Base-by-base conservation (phyloP, 176 grass and related monocot species). In the Zea luxurians region DNA sequence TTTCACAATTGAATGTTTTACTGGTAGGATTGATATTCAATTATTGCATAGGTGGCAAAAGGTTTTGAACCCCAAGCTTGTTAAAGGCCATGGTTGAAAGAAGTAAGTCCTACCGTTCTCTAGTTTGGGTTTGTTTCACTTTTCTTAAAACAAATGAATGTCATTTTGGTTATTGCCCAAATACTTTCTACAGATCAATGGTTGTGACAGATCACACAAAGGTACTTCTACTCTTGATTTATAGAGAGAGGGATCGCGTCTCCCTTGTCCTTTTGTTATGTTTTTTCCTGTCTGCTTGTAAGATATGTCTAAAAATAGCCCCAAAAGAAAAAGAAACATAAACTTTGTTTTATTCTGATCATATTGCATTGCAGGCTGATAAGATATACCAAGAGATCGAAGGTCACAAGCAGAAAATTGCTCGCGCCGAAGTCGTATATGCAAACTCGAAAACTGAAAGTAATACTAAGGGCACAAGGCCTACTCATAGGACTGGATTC, bases 381-480 rank as follows among this genome's bases (percentile, higher is more conserved):
- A 93, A 99, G 91, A 90, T 95, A 55, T 95, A 87, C 84, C 77
- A 86, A 78, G 84, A 88, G 78, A 92, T 93, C 6, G 86, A 95
- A 91, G 83, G 75, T 13, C 87, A 89, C 84, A 93, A 66, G 83
- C 86, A 89, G 64, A 99, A 99, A 85, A 81, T 99, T 78, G 78
- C 77, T 64, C 96, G 40, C 2, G 89, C 96, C 68, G 92, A 99
- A 87, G 80, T 49, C 53, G 76, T 89, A 43, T 92, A 89, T 83
- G 81, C 83, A 21, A 86, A 86, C 16, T 99, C 92, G 3, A 95
- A 93, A 91, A 84, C 83, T 15, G 12, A 40, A 84, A 78, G 60
- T 68, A 92, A 74, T 49, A 88, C 88, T 62, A 88, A 90, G 62
- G 96, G 92, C 46, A 81, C 75, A 42, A 89, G 74, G 66, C 92